These are phyloP conservation scores for Kodamaea sp. DNA, from an alignment of 1,139 yeast species.

Conservation along the genomic window DNA sequence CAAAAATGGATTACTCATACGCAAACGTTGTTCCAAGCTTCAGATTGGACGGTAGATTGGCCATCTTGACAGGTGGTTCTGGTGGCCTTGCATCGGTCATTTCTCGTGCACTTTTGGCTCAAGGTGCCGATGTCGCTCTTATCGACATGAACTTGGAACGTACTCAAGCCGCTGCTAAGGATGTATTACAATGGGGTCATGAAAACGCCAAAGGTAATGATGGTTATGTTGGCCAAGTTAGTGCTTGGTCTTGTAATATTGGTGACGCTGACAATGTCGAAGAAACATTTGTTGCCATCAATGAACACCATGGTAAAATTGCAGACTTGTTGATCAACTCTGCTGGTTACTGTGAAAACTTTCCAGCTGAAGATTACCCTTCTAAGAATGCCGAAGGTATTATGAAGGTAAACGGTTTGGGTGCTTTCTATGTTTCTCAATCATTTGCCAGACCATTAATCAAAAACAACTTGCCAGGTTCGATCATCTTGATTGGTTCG, in stretches of 20 bases:
- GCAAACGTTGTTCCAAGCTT: conserved; percentile 51
- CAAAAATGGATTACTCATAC: conserved; percentile 26
- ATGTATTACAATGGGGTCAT: conserved; percentile 52
- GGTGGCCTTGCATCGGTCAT: conserved; percentile 73
- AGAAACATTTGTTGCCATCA: conserved; percentile 46
- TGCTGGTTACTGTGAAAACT: conserved; percentile 83
- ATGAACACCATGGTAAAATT: conserved; percentile 54
- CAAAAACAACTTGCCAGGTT: conserved; percentile 50
- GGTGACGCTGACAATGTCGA: conserved; percentile 64
- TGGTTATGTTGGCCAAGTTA: conserved; percentile 45
- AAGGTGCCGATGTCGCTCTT: conserved; percentile 69
- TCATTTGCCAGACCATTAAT: conserved; percentile 65
- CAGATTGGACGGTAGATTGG: conserved; percentile 68
- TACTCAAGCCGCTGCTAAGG: conserved; percentile 58
- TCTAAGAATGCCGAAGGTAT: conserved; percentile 64
- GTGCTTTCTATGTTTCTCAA: conserved; percentile 64
- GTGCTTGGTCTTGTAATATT: conserved; percentile 76
- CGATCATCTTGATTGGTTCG: conserved; percentile 45
- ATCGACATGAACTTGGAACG: conserved; percentile 65
- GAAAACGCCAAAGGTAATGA: conserved; percentile 42
- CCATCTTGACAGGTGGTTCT: conserved; percentile 77
- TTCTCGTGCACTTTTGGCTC: conserved; percentile 65
- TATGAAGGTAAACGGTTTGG: conserved; percentile 70
- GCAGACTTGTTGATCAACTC: conserved; percentile 68
- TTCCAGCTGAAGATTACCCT: conserved; percentile 75